These are phyloP conservation scores for Claviceps capensis DNA, from an alignment of 2,329 filamentous ascomycete genomes.

Conservation along the genomic window DNA sequence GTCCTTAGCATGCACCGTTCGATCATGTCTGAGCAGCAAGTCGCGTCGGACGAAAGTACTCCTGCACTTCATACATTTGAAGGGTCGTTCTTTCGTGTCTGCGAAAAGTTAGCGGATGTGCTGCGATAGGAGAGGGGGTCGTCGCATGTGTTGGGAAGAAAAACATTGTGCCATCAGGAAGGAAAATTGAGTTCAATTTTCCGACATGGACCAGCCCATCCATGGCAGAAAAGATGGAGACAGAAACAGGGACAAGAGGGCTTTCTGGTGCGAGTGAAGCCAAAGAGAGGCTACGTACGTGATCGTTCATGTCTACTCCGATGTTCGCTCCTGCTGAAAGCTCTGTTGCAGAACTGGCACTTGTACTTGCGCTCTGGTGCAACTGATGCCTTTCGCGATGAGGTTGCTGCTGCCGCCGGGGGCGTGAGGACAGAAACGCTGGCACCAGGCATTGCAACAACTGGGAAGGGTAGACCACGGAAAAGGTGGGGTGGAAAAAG, in stretches of 20 bases:
- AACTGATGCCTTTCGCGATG: constrained; percentile 60
- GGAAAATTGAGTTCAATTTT: neutral
- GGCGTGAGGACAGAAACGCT: constrained; percentile 51
- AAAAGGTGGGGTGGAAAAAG: neutral
- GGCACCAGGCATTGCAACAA: constrained; percentile 54
- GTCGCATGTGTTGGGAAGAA: constrained; percentile 4
- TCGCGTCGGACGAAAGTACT: constrained; percentile 98
- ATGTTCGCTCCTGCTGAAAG: constrained; percentile 95
- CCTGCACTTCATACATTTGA: constrained; percentile 96
- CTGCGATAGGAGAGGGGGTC: constrained; percentile 1
- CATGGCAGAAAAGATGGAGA: neutral
- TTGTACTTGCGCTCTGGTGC: constrained; percentile 98
- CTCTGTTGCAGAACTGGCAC: constrained; percentile 95
- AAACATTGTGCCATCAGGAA: neutral
- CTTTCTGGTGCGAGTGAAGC: neutral
- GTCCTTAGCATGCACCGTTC: constrained; percentile 97
- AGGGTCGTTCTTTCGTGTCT: constrained; percentile 98
- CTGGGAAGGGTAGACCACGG: constrained; percentile 17
- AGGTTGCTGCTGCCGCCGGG: constrained; percentile 52
- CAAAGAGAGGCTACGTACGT: constrained; percentile 53
- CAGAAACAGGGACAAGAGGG: neutral
- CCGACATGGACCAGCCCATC: neutral
- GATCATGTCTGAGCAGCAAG: constrained; percentile 88
- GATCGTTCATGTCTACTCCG: constrained; percentile 93
- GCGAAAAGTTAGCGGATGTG: constrained; percentile 8